A percentile compares a stretch with the other conserved stretches of the same genome.
phyloP scores from a whole-genome alignment of 495 filamentous ascomycete species.

The Hypoxylon crocopeplum region DNA sequence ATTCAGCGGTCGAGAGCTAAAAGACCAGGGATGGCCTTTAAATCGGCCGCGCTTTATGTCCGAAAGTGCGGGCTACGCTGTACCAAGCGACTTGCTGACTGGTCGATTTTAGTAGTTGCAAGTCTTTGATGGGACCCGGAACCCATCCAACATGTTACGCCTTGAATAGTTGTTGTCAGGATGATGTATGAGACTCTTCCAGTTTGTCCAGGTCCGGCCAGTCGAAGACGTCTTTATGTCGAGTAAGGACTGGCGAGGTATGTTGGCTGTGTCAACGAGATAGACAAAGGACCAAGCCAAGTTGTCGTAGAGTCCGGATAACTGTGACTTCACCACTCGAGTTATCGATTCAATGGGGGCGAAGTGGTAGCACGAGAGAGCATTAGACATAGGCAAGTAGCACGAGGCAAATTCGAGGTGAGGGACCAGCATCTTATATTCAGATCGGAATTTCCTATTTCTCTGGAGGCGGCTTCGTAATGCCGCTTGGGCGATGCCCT shows the following conservation, averaged over 20 bases:
- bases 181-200: conserved; percentile 25
- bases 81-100: conserved; percentile 28
- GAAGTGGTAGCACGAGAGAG: not conserved
- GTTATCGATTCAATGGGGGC: conserved; percentile 10
- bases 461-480: conserved; percentile 8
- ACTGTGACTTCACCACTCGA: conserved; percentile 21
- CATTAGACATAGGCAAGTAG: conserved; percentile 8
- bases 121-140: conserved; percentile 33
- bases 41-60: conserved; percentile 42
- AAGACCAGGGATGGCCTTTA: conserved; percentile 30
- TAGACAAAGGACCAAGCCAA: too few relatives aligned
- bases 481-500: conserved; percentile 20
- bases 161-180: conserved; percentile 22
- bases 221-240: conserved; percentile 8
- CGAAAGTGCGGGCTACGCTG: conserved; percentile 33
- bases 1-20: conserved; percentile 27
- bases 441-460: not conserved
- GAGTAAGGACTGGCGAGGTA: conserved; percentile 2
- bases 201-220: not conserved
- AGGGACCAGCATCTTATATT: conserved; percentile 24
- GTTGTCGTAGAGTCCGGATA: too few relatives aligned
- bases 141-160: conserved; percentile 20
- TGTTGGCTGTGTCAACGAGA: conserved; percentile 6
- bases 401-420: conserved; percentile 8
- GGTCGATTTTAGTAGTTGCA: conserved; percentile 36